These are phyloP conservation scores for Carex littledalei DNA, from an alignment of 176 grass and related monocot species.

Conservation along the genomic window DNA sequence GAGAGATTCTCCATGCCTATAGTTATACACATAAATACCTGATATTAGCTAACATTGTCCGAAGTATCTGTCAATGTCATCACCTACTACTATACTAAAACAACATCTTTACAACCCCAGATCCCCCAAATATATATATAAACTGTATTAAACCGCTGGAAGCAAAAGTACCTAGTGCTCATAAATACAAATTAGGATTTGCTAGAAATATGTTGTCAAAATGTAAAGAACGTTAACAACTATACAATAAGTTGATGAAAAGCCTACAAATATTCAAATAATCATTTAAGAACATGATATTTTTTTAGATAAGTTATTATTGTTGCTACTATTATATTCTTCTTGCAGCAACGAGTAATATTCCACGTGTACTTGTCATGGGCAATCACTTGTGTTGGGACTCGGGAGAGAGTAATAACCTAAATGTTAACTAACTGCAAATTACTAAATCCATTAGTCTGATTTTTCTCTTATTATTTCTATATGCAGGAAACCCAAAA, in stretches of 20 bases:
- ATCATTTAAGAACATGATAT: background rate
- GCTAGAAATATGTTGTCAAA: background rate
- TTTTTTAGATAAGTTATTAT: background rate
- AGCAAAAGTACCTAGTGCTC: background rate
- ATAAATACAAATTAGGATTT: background rate
- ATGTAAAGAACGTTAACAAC: background rate
- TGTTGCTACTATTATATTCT: background rate
- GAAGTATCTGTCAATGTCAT: background rate
- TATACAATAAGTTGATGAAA: background rate
- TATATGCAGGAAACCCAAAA: slow-evolving; percentile 74
- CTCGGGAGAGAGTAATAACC: background rate
- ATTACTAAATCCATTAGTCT: background rate
- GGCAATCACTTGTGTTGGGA: background rate
- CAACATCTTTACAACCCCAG: too few species aligned
- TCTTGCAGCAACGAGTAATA: background rate
- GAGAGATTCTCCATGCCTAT: background rate
- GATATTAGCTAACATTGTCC: background rate
- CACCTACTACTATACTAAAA: background rate
- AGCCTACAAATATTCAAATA: background rate
- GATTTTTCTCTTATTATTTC: background rate
- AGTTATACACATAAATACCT: background rate
- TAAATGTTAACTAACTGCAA: background rate
- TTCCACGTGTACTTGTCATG: background rate
- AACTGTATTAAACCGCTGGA: background rate
- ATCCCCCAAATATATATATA: background rate